Evolutionary conservation across 2,329 filamentous ascomycete species (phyloP).

Genomic region (Aspergillus brasiliensis): DNA sequence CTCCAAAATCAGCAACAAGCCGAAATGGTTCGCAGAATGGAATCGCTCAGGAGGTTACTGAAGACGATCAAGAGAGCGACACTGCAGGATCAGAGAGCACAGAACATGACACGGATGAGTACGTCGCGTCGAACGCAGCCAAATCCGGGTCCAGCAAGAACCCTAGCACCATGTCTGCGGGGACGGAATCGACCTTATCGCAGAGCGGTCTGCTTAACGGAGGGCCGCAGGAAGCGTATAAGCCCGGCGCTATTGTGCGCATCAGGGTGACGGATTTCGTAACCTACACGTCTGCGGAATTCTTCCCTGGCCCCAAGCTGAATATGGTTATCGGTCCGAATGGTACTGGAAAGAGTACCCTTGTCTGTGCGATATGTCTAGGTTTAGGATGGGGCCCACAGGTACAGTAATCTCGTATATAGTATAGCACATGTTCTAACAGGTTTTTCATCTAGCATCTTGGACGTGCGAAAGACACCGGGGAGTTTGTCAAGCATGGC

Average conservation of each 20-base stretch:
- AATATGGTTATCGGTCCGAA: slow-evolving; percentile 99
- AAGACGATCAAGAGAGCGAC: background rate
- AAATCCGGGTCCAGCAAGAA: background rate
- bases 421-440: background rate
- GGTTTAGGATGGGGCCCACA: slow-evolving; percentile 81
- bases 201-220: slow-evolving; percentile 13
- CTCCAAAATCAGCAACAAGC: background rate
- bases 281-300: slow-evolving; percentile 90
- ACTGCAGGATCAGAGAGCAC: background rate
- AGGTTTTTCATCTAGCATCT: slow-evolving; percentile 57
- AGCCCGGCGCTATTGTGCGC: slow-evolving; percentile 81
- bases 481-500: slow-evolving; percentile 93
- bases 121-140: background rate
- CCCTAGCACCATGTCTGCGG: background rate
- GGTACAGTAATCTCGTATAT: slow-evolving; percentile 35
- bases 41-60: background rate
- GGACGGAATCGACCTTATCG: background rate
- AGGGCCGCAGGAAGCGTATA: slow-evolving; percentile 29
- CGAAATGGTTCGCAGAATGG: background rate
- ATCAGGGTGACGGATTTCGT: slow-evolving; percentile 89
- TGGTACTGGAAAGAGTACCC: slow-evolving; percentile 93
- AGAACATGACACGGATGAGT: background rate
- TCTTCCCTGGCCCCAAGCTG: slow-evolving; percentile 84
- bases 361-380: slow-evolving; percentile 94
- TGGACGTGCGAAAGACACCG: slow-evolving; percentile 79